A percentile compares a stretch with the other conserved stretches of the same genome.
These are phyloP conservation scores for Betula pendula DNA, from an alignment of 306 rosid genomes.

Conservation along the genomic window DNA sequence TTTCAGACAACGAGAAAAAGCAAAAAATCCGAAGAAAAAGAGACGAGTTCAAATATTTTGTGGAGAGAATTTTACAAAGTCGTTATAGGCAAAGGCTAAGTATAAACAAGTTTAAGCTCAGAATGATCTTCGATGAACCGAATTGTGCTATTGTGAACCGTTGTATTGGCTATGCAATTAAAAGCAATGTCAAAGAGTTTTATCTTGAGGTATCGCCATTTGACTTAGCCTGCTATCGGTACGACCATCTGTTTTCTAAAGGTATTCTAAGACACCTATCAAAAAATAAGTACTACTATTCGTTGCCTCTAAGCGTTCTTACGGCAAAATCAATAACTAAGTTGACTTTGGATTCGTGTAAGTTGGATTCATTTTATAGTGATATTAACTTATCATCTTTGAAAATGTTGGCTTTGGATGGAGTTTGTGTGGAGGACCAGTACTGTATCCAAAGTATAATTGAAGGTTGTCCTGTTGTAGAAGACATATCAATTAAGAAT, in stretches of 20 bases:
- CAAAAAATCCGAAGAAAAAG: no score
- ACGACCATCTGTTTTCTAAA: no score
- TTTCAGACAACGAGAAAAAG: no score
- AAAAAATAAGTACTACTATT: not conserved
- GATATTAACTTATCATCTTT: not conserved
- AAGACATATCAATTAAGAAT: not conserved
- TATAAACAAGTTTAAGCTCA: constrained; percentile 26
- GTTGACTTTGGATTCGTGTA: constrained; percentile 8
- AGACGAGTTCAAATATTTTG: not conserved
- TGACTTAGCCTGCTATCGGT: no score
- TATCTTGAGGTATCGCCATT: not conserved
- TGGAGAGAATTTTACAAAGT: constrained; percentile 21
- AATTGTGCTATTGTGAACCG: not conserved
- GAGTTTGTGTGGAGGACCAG: not conserved
- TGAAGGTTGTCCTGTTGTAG: not conserved
- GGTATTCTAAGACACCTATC: no score
- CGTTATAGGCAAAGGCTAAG: constrained; percentile 12
- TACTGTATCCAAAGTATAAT: not conserved
- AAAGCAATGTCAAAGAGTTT: constrained; percentile 25
- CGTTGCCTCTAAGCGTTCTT: constrained; percentile 15
- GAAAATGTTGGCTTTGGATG: not conserved
- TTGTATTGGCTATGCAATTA: constrained; percentile 32
- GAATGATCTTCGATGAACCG: not conserved
- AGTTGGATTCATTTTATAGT: not conserved
- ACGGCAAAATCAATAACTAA: constrained; percentile 22